Base-by-base conservation (phyloP, 2,329 filamentous ascomycete species). In the Dactylellina haptotyla region DNA sequence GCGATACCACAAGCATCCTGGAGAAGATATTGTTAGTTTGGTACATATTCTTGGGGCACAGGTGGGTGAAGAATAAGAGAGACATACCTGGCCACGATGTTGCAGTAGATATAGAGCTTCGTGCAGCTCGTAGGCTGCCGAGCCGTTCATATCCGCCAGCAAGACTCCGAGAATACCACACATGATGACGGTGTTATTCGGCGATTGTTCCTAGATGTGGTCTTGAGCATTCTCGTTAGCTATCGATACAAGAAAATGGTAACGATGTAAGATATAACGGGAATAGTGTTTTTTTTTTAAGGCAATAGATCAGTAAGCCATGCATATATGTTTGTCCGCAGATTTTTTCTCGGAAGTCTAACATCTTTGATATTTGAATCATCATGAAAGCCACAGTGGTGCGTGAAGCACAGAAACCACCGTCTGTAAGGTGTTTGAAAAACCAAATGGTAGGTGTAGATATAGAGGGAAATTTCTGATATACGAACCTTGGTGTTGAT, bases 1-100 rank as follows among this genome's bases (percentile, higher is more conserved):
- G 92, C 88, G 77, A 97, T 94, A 75, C 93, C 93, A 63, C 89
- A 91, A 54, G 93, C 93, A 88, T 97, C 93, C 81, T 75, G 12
- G 18, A 20, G 32, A 43, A 25, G 30, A 25, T 39, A 28, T 67
- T 67, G 43, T 51, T 59, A 53, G 45, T 96, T 92, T 59, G 92
- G 91, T 79, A 91, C 87, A 80, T 93, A 81, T 75, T 82, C n/a
- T n/a, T n/a, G n/a, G n/a, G n/a, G n/a, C n/a, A n/a, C n/a, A 75
- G 43, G 79, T 78, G 54, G 78, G 78, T 48, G 23, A 34, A 53
- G 43, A 45, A 10, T 37, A 4, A 18, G 26, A 75, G 84, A 84
- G 18, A 45, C 62, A 28, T 45, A 75, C 70, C 63, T 78, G 77
- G 8, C 77, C 77, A 79, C 75, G 41, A 79, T 84, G 86, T 80